Conservation (phyloP, 345 rosid genomes). For the Sisymbrium irio region DNA sequence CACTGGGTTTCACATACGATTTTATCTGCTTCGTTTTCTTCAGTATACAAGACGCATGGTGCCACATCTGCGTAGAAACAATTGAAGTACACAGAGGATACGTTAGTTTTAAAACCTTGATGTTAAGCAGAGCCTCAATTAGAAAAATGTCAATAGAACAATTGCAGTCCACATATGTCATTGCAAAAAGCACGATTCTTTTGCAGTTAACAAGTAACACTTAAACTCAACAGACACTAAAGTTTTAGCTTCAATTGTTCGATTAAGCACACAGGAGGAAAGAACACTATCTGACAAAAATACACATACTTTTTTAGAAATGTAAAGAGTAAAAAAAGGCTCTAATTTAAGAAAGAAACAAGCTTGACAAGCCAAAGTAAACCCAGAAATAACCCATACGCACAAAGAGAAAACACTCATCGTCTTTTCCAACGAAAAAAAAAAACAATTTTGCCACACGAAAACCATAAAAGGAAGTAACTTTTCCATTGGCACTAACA, state of each 20-base stretch:
- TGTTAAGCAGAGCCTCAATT: not conserved
- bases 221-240: not conserved
- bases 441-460: not conserved
- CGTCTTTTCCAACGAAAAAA: not conserved
- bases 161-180: not conserved
- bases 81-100: constrained; percentile 8
- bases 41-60: constrained; percentile 72
- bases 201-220: not conserved
- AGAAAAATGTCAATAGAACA: not conserved
- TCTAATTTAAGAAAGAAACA: not conserved
- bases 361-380: not conserved
- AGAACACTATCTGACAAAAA: not conserved
- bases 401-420: not conserved
- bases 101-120: not conserved
- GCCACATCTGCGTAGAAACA: constrained; percentile 67
- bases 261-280: not conserved
- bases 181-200: constrained; percentile 8
- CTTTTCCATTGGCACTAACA: not conserved
- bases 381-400: not conserved
- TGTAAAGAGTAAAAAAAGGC: not conserved
- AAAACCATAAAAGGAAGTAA: constrained; percentile 19
- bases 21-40: constrained; percentile 78
- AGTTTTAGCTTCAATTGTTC: not conserved
- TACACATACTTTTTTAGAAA: not conserved
- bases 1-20: constrained; percentile 45